These are phyloP conservation scores for Excoecaria cochinchinensis DNA, from an alignment of 345 rosid genomes.

Conservation along the genomic window DNA sequence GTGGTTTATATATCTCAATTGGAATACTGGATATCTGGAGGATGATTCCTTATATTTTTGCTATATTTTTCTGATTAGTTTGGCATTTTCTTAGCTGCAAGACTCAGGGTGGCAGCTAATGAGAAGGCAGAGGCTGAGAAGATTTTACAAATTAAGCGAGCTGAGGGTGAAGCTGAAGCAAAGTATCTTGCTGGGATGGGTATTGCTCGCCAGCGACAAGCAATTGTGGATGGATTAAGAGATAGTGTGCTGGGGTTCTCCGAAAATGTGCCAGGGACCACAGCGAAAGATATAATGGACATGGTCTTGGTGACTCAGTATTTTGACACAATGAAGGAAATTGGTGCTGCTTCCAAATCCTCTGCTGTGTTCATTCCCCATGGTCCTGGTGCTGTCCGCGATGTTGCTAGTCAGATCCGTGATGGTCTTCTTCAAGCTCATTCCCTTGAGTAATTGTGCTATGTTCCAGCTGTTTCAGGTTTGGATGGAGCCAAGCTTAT, in stretches of 20 bases:
- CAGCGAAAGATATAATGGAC: conserved; percentile 25
- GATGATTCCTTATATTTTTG: neutral
- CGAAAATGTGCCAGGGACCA: conserved; percentile 20
- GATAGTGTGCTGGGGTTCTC: conserved; percentile 26
- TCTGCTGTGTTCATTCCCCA: conserved; percentile 24
- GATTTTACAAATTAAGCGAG: conserved; percentile 25
- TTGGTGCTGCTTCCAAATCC: conserved; percentile 25
- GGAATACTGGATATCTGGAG: neutral
- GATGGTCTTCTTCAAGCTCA: conserved; percentile 26
- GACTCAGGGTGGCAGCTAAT: conserved; percentile 23
- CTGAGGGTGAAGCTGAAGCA: conserved; percentile 24
- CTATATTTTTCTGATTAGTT: neutral
- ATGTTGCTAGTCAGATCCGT: conserved; percentile 19
- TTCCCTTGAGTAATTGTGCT: conserved; percentile 3
- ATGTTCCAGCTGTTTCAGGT: conserved; percentile 1
- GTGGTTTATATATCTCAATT: neutral
- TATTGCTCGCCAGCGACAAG: conserved; percentile 26
- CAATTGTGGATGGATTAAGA: conserved; percentile 27
- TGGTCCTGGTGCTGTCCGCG: conserved; percentile 22
- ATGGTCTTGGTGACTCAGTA: conserved; percentile 26
- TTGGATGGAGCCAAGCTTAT: neutral
- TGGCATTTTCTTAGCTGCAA: conserved; percentile 16
- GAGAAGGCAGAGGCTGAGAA: conserved; percentile 28
- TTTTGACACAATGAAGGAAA: conserved; percentile 27
- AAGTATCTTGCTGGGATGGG: conserved; percentile 26